A percentile compares a stretch with the other conserved stretches of the same genome.
Conservation (phyloP, 1,139 yeast genomes). For the Saccharomyces hybrid region DNA sequence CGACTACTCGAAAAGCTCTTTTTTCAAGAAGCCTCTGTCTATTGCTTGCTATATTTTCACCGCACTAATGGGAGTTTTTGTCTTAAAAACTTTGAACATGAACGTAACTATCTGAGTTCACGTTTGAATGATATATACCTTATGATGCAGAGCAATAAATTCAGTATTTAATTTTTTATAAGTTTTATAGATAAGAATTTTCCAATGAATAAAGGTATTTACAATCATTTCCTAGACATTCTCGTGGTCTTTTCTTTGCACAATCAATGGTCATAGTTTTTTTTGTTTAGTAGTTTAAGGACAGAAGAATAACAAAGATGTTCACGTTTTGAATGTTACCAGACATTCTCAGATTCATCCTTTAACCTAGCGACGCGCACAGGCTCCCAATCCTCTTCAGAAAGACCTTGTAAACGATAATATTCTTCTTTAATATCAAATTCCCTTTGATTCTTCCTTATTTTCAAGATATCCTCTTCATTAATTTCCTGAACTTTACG, state of each 20-base stretch:
- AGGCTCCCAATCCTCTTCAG: slow-evolving; percentile 65
- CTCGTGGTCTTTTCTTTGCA: neutral
- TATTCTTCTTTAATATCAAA: slow-evolving; percentile 80
- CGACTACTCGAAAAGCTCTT: slow-evolving; percentile 46
- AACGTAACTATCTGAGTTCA: slow-evolving; percentile 3
- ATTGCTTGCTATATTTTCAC: slow-evolving; percentile 58
- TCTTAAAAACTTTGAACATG: slow-evolving; percentile 32
- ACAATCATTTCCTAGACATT: neutral
- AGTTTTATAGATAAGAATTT: neutral
- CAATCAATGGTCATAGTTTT: neutral
- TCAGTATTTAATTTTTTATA: neutral
- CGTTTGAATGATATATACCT: neutral
- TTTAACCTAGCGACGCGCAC: slow-evolving; percentile 65
- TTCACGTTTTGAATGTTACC: neutral
- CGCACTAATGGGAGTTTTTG: slow-evolving; percentile 53
- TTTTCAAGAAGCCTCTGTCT: slow-evolving; percentile 57
- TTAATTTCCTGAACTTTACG: slow-evolving; percentile 61
- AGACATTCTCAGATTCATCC: slow-evolving; percentile 80
- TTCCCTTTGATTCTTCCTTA: slow-evolving; percentile 53
- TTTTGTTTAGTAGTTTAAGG: neutral
- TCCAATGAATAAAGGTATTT: neutral
- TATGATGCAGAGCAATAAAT: neutral
- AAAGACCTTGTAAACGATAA: slow-evolving; percentile 77
- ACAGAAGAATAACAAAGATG: neutral
- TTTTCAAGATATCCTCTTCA: slow-evolving; percentile 63